A percentile compares a stretch with the other conserved stretches of the same genome.
Evolutionary conservation across 2,329 filamentous ascomycete genomes (phyloP).

Genomic region (Elsinoe ampelina): DNA sequence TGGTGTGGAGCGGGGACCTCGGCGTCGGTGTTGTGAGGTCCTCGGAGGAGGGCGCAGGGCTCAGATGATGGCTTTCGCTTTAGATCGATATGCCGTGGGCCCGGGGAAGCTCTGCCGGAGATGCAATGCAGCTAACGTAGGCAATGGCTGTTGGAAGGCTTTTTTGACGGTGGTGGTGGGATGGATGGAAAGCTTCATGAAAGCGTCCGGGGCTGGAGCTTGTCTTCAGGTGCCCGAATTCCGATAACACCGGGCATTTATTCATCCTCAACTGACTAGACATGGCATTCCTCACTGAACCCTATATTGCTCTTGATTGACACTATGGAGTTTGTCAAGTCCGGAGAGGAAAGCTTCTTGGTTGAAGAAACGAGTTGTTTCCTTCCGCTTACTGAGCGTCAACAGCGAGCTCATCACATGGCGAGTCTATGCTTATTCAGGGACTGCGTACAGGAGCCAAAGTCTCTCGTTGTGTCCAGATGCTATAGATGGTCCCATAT

Average conservation of each 20-base stretch:
- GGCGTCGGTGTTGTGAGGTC: not conserved
- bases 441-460: not conserved
- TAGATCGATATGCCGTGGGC: not conserved
- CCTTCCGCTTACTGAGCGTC: no score
- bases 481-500: not conserved
- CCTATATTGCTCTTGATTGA: no score
- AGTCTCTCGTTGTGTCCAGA: not conserved
- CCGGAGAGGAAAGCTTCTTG: no score
- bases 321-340: no score
- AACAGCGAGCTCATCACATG: no score
- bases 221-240: not conserved
- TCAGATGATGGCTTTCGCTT: not conserved
- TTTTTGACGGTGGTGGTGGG: not conserved
- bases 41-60: not conserved
- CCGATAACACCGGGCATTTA: not conserved
- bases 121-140: not conserved
- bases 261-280: not conserved
- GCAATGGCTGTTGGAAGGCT: not conserved
- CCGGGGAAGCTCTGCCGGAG: not conserved
- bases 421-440: no score
- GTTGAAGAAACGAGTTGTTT: no score
- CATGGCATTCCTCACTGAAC: not conserved
- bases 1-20: not conserved
- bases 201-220: not conserved
- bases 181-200: not conserved